Conservation (phyloP, 371 early-diverging fungal species). For the Syncephalastrum contaminatum region DNA sequence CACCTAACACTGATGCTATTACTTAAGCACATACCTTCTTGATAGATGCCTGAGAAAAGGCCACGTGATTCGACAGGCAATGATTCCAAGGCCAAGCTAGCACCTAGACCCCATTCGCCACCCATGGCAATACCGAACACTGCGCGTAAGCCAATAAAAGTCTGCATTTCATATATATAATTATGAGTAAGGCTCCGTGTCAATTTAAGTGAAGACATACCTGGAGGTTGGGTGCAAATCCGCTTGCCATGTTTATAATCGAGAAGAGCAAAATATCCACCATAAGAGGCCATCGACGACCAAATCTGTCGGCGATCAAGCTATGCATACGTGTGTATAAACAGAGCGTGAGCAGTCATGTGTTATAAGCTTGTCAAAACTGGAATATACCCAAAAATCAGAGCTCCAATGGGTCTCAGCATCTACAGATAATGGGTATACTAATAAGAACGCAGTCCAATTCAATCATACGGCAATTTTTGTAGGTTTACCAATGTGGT, state of each 20-base stretch:
- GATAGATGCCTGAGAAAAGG: conserved; percentile 73
- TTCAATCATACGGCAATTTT: neutral
- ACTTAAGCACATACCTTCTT: conserved; percentile 41
- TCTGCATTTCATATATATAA: neutral
- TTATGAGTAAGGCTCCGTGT: conserved; percentile 43
- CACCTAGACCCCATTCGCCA: conserved; percentile 80
- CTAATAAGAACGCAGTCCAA: neutral
- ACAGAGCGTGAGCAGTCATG: neutral
- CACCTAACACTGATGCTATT: no score
- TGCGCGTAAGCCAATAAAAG: conserved; percentile 50
- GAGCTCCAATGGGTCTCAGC: conserved; percentile 70
- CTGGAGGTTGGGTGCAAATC: conserved; percentile 60
- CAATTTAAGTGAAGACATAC: conserved; percentile 45
- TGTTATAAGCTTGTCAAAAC: neutral
- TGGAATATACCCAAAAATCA: conserved; percentile 61
- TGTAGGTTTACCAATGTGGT: conserved; percentile 34
- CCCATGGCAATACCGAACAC: conserved; percentile 76
- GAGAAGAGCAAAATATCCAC: conserved; percentile 64
- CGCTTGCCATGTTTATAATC: conserved; percentile 64
- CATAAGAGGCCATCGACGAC: conserved; percentile 71
- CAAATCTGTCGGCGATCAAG: conserved; percentile 62
- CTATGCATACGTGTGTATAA: conserved; percentile 8
- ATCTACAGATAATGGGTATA: conserved; percentile 29
- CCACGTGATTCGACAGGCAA: conserved; percentile 68
- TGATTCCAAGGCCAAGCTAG: conserved; percentile 68